Conservation (phyloP, 768 basidiomycete species). For the Sporobolomyces phaffii region DNA sequence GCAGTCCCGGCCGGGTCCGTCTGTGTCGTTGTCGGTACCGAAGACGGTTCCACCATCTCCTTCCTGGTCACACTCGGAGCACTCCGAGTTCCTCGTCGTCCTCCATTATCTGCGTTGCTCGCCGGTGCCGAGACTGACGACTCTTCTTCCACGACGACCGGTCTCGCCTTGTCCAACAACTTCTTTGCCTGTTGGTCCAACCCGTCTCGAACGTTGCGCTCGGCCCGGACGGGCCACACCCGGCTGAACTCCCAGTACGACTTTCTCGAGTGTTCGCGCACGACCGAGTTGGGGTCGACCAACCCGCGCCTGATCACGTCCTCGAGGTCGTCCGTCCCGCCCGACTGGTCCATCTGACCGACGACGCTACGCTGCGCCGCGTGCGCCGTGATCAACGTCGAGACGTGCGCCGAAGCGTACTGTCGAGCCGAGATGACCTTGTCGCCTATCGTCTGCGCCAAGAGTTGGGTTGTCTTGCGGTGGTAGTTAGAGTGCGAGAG, state of each 20-base stretch:
- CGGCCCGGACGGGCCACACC: conserved; percentile 69
- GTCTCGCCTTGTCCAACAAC: conserved; percentile 68
- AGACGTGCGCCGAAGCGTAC: conserved; percentile 57
- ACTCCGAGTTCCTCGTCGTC: no score
- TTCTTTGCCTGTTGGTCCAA: conserved; percentile 67
- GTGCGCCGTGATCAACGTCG: conserved; percentile 67
- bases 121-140: no score
- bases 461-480: conserved; percentile 65
- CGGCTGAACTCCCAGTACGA: conserved; percentile 74
- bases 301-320: conserved; percentile 67
- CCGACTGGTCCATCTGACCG: conserved; percentile 53
- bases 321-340: conserved; percentile 66
- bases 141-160: not conserved
- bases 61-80: no score
- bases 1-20: no score
- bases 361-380: conserved; percentile 55
- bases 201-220: conserved; percentile 54
- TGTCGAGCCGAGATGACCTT: conserved; percentile 69
- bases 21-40: no score
- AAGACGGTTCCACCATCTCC: no score
- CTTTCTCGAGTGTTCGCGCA: conserved; percentile 64
- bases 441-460: conserved; percentile 58
- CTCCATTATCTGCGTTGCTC: no score
- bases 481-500: conserved; percentile 65
- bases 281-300: conserved; percentile 70